Base-by-base conservation (phyloP, 2,329 filamentous ascomycete species). In the Zelopaecilomyces penicillatus region DNA sequence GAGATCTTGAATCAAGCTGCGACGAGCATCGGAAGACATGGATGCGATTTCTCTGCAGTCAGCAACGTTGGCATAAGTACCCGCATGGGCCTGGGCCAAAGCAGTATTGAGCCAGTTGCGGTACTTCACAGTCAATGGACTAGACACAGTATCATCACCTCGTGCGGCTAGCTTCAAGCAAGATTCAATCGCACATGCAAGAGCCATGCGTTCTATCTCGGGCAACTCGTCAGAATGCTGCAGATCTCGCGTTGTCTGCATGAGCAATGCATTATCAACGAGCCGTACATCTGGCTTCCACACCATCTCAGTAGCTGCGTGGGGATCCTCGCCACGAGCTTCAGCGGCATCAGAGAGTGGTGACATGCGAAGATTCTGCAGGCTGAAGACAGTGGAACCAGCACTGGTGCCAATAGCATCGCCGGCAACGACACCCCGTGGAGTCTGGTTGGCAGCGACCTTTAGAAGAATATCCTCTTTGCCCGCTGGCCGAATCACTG, bases 211-310 rank as follows among this genome's bases (percentile, higher is more conserved):
- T 28, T 41, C 39, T 5, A 41, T 31, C n/a, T 27, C 8, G 5
- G 12, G 12, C 11, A 41, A 4, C 31, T 41, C 31, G 5, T 27
- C 37, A 28, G 37, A 28, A 27, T 11, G 11, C 29, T 26, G 33
- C n/a, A 34, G 30, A 11, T 41, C 30, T 8, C n/a, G 12, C 5
- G 12, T 28, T 6, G 39, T 33, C 7, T 30, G 30, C 12, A 41
- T 33, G 10, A 41, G 39, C 19, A 27, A 29, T 12, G 30, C 31
- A 30, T 33, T 34, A 27, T 41, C 39, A 7, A 34, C 7, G n/a
- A 41, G 11, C n/a, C 31, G n/a, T 7, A 41, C 34, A 27, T 41
- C 39, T 19, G 39, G 39, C 30, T 34, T 41, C 39, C 39, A 41
- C 28, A 33, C 30, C 30, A 41, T 19, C 8, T 10, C 30, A 19